These are phyloP conservation scores for Chlorella sp. DNA, from an alignment of 139 green algal genomes.

Conservation along the genomic window DNA sequence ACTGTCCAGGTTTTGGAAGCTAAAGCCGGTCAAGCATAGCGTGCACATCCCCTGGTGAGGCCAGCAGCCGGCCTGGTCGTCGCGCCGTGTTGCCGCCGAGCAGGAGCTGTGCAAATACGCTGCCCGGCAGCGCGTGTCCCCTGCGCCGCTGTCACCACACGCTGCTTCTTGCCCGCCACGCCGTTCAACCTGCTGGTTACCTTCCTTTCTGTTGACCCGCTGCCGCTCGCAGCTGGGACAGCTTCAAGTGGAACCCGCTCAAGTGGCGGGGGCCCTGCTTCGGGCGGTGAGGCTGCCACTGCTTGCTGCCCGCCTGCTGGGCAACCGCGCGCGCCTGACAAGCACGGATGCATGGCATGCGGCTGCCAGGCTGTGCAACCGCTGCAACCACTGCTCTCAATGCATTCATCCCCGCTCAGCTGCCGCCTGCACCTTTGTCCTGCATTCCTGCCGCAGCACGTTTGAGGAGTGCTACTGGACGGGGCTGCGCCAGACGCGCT, in stretches of 20 bases:
- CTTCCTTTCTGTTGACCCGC: too few relatives aligned
- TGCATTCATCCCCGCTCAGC: background rate
- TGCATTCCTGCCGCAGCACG: slow-evolving; percentile 8
- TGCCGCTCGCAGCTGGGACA: slow-evolving; percentile 41
- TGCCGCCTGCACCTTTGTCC: too few relatives aligned
- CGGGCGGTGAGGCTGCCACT: slow-evolving; percentile 15
- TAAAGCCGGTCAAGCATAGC: slow-evolving; percentile 48
- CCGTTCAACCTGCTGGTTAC: too few relatives aligned
- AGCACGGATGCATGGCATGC: too few relatives aligned
- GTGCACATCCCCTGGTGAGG: slow-evolving; percentile 46
- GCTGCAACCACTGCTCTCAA: background rate
- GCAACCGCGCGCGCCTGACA: too few relatives aligned
- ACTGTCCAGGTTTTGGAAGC: slow-evolving; percentile 4
- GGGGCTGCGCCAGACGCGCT: slow-evolving; percentile 49
- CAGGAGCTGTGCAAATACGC: too few relatives aligned
- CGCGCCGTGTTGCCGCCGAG: too few relatives aligned
- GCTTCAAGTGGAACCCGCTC: slow-evolving; percentile 40
- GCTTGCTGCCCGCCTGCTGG: background rate
- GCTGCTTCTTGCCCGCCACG: too few relatives aligned
- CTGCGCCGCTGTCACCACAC: too few relatives aligned
- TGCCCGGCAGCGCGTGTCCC: too few relatives aligned
- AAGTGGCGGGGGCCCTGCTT: slow-evolving; percentile 48
- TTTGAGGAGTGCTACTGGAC: slow-evolving; percentile 48
- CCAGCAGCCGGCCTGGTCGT: too few relatives aligned
- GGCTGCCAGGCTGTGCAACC: background rate